Conservation (phyloP, 2,329 filamentous ascomycete species). For the Trichoderma atroviride region DNA sequence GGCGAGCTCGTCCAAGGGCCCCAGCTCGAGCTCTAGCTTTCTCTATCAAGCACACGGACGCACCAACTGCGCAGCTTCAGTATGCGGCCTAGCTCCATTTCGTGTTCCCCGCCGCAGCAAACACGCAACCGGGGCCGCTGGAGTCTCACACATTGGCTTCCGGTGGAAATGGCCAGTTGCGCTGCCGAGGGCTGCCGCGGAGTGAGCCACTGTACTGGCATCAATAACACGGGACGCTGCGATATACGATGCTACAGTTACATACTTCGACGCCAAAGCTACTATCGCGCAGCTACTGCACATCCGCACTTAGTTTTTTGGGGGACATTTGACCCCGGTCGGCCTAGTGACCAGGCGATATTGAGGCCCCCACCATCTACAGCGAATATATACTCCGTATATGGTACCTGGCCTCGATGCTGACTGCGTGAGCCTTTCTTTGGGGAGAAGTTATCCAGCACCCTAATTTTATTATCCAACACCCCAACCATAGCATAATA, state of each 20-base stretch:
- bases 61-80: constrained; percentile 22
- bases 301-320: constrained; percentile 8
- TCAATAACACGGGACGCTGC: neutral
- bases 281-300: constrained; percentile 1
- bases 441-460: too few relatives aligned
- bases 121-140: constrained; percentile 11
- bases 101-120: constrained; percentile 24
- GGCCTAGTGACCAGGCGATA: constrained; percentile 13
- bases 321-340: constrained; percentile 2
- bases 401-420: neutral
- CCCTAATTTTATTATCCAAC: too few relatives aligned
- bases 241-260: neutral
- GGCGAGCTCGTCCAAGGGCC: neutral
- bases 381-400: neutral
- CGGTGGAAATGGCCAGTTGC: neutral
- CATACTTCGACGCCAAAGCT: neutral
- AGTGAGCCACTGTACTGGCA: neutral
- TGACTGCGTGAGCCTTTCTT: neutral
- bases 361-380: constrained; percentile 2
- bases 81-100: constrained; percentile 25
- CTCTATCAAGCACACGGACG: constrained; percentile 19
- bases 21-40: constrained; percentile 21
- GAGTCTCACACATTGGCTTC: neutral
- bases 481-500: too few relatives aligned
- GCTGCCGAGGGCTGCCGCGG: neutral